Evolutionary conservation across 495 filamentous ascomycete species (phyloP), one percentile per base, ranked within the genome.

Genomic region (Lasiosphaeris hirsuta): DNA sequence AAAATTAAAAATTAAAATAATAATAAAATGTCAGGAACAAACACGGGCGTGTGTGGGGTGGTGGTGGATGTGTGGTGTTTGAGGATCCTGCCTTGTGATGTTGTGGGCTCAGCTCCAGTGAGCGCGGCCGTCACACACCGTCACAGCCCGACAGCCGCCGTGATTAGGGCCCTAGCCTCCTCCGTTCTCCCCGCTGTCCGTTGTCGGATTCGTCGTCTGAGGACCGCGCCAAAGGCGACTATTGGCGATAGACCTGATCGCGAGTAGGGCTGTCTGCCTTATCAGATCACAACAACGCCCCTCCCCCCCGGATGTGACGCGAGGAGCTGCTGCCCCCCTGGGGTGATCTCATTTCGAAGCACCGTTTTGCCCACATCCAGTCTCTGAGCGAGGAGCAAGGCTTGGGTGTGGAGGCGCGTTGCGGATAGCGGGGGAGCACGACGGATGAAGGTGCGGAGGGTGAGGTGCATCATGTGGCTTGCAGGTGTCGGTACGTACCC

Each of bases 61-160:
- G 23, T 30, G 23, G 23, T 30, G 23, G 23, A 5, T 30, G 23
- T 30, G 23, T 30, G 23, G 23, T 30, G 10, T 23, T 42, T 54
- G 38, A 43, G 23, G 38, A 54, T 54, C 11, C 38, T 43, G 51
- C 39, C 40, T 44, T 54, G 51, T 54, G 51, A 54, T 44, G 39
- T 41, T 30, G 18, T 35, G 51, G 37, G 35, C 37, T 43, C 23
- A 18, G 52, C 42, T 45, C 56, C 56, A 51, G 52, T 54, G 38
- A 52, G 17, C 41, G 40, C 15, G 14, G 36, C 39, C 23, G 39
- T 54, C 23, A 54, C 51, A 54, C 40, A 54, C 40, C 39, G 40
- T 52, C 56, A 57, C 55, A 57, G 36, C 46, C 37, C 45, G 44
- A 19, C 56, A 51, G 56, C 56, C 56, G 56, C 56, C 40, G 56